These are phyloP conservation scores for Magnolia officinalis DNA, from an alignment of 164 flowering plant genomes.

Conservation along the genomic window DNA sequence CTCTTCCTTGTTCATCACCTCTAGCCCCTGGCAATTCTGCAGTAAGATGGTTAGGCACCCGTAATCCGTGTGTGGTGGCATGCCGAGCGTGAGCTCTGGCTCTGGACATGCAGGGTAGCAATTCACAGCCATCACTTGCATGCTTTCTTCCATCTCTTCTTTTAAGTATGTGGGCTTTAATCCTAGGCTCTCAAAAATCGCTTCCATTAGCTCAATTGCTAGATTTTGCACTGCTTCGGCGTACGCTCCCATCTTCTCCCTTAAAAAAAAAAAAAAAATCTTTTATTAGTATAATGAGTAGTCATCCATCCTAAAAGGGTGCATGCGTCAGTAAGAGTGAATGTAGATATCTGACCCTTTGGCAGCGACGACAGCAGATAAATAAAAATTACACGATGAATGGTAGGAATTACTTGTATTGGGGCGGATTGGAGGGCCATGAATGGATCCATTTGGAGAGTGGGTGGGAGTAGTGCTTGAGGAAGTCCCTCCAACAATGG, in stretches of 20 bases:
- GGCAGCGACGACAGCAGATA: not conserved
- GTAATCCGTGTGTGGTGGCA: conserved; percentile 11
- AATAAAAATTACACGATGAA: not conserved
- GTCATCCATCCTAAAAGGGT: not conserved
- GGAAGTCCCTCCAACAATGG: conserved; percentile 48
- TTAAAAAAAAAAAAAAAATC: not conserved
- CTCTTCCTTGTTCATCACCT: not conserved
- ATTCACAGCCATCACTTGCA: conserved; percentile 10
- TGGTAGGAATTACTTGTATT: conserved; percentile 30
- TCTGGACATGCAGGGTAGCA: conserved; percentile 14
- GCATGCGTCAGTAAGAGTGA: not conserved
- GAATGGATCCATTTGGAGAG: conserved; percentile 35
- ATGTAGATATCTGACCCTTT: not conserved
- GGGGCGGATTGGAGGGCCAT: conserved; percentile 52
- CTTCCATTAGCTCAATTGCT: conserved; percentile 26
- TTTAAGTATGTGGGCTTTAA: conserved; percentile 15
- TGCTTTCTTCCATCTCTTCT: conserved; percentile 5
- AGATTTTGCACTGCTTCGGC: conserved; percentile 28
- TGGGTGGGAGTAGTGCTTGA: conserved; percentile 44
- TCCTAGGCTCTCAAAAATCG: conserved; percentile 38
- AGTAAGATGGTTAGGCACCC: conserved; percentile 1
- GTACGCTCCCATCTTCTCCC: conserved; percentile 49
- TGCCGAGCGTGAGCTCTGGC: conserved; percentile 7
- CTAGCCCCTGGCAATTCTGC: conserved; percentile 4
- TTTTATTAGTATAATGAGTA: not conserved